Conservation (phyloP, 129 eudicot species). For the Saussurea involucrata region DNA sequence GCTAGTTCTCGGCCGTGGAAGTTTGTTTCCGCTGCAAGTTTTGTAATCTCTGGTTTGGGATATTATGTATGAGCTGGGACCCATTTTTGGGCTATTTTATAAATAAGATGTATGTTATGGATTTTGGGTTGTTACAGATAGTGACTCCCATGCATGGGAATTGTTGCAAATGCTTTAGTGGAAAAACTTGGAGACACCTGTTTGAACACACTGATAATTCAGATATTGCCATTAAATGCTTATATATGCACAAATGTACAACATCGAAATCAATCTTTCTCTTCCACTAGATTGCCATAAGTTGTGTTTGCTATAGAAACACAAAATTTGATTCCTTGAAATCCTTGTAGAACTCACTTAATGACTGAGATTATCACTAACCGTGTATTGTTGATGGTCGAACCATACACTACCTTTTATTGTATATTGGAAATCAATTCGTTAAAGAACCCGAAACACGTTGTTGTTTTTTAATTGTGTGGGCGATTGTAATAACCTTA, state of each 20-base stretch:
- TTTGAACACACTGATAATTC: not conserved
- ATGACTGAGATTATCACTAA: not conserved
- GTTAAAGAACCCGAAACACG: not conserved
- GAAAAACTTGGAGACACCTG: not conserved
- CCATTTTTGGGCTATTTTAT: no score
- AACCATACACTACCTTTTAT: not conserved
- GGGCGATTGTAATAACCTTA: no score
- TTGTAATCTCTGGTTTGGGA: no score
- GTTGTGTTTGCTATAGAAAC: not conserved
- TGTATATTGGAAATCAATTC: not conserved
- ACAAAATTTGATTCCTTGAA: no score
- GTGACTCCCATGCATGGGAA: not conserved
- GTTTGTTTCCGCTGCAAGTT: no score
- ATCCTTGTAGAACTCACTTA: no score
- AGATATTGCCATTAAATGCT: not conserved
- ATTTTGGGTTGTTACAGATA: no score
- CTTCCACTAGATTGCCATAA: not conserved
- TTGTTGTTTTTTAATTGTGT: no score
- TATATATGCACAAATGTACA: not conserved
- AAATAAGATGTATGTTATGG: no score
- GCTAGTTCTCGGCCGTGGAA: no score
- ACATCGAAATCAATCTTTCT: not conserved
- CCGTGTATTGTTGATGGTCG: not conserved
- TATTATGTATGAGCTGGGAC: no score
- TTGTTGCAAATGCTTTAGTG: not conserved